A percentile compares a stretch with the other conserved stretches of the same genome.
phyloP scores from a whole-genome alignment of 495 filamentous ascomycete species.

The Podospora pseudocomata region DNA sequence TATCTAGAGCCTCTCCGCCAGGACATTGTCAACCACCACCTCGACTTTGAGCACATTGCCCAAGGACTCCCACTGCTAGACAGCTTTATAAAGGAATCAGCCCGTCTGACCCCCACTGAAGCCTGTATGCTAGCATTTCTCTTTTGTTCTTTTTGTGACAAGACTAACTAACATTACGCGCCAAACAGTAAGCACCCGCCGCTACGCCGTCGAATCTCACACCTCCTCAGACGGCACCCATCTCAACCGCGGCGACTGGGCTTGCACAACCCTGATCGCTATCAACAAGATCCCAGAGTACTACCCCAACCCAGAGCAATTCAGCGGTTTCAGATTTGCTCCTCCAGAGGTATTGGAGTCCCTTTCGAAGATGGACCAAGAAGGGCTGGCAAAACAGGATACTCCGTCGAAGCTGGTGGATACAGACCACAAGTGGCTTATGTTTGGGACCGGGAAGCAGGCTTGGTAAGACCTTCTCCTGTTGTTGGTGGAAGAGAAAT shows the following conservation, averaged over 20 bases:
- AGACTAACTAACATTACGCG: not conserved
- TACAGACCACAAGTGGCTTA: not conserved
- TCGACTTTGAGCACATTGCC: constrained; percentile 13
- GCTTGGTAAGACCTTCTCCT: not conserved
- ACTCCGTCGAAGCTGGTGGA: not conserved
- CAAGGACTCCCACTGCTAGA: constrained; percentile 29
- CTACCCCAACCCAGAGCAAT: not conserved
- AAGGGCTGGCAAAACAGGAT: not conserved
- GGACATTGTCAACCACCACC: not conserved
- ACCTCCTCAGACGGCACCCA: not conserved
- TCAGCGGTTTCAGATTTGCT: not conserved
- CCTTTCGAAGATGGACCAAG: not conserved
- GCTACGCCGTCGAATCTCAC: not conserved
- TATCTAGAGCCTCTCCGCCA: constrained; percentile 26
- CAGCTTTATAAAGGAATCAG: constrained; percentile 40
- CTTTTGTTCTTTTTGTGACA: not conserved
- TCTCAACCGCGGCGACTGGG: not conserved
- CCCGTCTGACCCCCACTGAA: constrained; percentile 32
- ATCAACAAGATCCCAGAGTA: not conserved
- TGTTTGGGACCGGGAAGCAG: not conserved
- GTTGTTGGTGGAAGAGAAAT: not conserved
- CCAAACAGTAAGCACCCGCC: not conserved
- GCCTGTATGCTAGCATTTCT: not conserved
- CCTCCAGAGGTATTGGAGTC: not conserved
- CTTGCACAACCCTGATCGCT: not conserved